Evolutionary conservation across 2,329 filamentous ascomycete species (phyloP).

Genomic region (Phialophora verrucosa): DNA sequence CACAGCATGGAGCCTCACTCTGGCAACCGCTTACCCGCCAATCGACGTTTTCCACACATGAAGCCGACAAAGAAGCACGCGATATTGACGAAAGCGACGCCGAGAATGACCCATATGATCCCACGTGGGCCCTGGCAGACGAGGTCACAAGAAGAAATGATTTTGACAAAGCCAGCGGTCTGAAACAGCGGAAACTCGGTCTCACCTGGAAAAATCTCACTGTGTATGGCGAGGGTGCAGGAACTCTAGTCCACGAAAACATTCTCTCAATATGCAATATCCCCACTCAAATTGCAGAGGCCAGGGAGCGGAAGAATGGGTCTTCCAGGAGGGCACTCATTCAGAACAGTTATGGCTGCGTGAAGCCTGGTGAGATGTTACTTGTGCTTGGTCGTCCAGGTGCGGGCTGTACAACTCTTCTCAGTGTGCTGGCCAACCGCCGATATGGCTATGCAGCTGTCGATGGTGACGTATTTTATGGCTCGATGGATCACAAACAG

Average conservation of each 20-base stretch:
- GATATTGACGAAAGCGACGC: background rate
- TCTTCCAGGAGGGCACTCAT: conserved; percentile 47
- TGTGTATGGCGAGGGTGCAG: conserved; percentile 66
- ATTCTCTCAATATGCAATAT: conserved; percentile 65
- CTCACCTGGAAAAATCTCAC: conserved; percentile 69
- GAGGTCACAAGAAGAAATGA: background rate
- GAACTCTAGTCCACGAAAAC: conserved; percentile 69
- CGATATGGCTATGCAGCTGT: conserved; percentile 68
- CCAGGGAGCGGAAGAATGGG: conserved; percentile 8
- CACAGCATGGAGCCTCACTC: background rate
- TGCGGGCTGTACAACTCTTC: conserved; percentile 74
- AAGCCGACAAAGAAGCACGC: background rate
- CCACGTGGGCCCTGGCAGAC: background rate
- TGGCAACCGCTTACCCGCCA: conserved; percentile 5
- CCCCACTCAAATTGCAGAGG: conserved; percentile 59
- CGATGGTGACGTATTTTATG: conserved; percentile 81
- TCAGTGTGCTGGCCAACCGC: conserved; percentile 76
- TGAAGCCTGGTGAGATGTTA: conserved; percentile 45
- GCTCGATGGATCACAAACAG: conserved; percentile 67
- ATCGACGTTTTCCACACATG: background rate
- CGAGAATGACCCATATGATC: conserved; percentile 5
- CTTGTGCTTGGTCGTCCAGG: conserved; percentile 51
- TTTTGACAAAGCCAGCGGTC: background rate
- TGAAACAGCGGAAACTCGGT: conserved; percentile 51
- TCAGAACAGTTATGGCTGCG: conserved; percentile 56